Evolutionary conservation across 2,329 filamentous ascomycete genomes (phyloP).

Genomic region (Rhynchosporium agropyri): DNA sequence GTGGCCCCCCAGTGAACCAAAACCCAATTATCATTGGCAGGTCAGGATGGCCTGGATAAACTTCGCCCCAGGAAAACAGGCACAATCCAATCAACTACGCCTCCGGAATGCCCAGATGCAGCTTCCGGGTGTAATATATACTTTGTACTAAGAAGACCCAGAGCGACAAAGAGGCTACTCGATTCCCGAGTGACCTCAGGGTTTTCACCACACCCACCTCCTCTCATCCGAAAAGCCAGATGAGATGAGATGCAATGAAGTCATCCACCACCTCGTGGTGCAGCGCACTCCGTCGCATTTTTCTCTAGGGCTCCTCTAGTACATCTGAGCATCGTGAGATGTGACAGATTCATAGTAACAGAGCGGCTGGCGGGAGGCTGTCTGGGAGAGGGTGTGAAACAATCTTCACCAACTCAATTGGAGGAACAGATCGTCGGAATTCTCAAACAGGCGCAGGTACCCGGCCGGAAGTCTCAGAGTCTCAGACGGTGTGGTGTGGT

Average conservation of each 20-base stretch:
- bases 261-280: conserved; percentile 3
- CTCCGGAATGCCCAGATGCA: conserved; percentile 5
- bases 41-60: conserved; percentile 8
- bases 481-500: neutral
- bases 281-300: neutral
- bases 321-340: conserved; percentile 9
- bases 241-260: conserved; percentile 1
- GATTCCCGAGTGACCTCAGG: neutral
- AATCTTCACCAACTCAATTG: conserved; percentile 22
- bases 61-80: neutral
- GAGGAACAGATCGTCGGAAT: conserved; percentile 21
- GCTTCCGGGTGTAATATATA: neutral
- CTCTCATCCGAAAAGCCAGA: too few relatives aligned
- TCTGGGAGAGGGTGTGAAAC: conserved; percentile 20
- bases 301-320: neutral
- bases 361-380: conserved; percentile 9
- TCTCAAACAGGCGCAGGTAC: conserved; percentile 30
- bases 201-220: conserved; percentile 14
- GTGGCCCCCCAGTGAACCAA: too few relatives aligned
- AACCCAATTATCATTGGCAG: conserved; percentile 3
- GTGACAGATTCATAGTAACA: neutral
- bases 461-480: conserved; percentile 30
- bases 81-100: conserved; percentile 8
- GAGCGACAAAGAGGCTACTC: neutral
- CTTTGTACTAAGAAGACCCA: conserved; percentile 1